Base-by-base conservation (phyloP, 345 rosid species). In the Eucalyptus pauciflora region DNA sequence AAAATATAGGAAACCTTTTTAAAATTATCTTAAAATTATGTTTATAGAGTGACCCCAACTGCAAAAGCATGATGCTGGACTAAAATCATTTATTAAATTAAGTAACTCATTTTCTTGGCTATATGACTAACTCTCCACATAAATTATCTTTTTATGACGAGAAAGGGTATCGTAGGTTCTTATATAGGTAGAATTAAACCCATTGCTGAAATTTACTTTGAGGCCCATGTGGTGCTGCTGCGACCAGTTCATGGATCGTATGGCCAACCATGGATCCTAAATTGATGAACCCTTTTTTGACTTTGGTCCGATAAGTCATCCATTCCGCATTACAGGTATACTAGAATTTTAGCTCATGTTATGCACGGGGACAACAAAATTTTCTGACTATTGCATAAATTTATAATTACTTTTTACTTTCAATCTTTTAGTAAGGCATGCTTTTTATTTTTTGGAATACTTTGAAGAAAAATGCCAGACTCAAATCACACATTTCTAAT, bases 401-500 rank as follows among this genome's bases (percentile, higher is more conserved):
- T 62, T 29, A n/a, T 7, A 64, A 15, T 64, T 14, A n/a, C 5
- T 64, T 64, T 64, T 4, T 29, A 13, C 5, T 64, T n/a, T 29
- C 71, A 29, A 64, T 64, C 71, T 64, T 64, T 13, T 6, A 5
- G 6, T 62, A 29, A 62, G 69, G 31, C 14, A 12, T 60, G 2
- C 5, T 27, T 27, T 50, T 37, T 37, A 0, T 18, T 56, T 22
- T 56, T 22, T 22, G 37, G 17, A 64, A 29, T 64, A 29, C 37
- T 64, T 64, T 13, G 5, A 64, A n/a, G 71, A 64, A 64, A 64
- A 29, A 29, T n/a, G 71, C 71, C 33, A 7, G 18, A 64, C 3
- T 13, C 5, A 6, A 64, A 13, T 14, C 0, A n/a, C 7, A 5
- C 13, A 5, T 0, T 64, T 3, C 0, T 29, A 13, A 64, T 64